Base-by-base conservation (phyloP, 2,329 filamentous ascomycete genomes). In the Curvularia verruculosa region DNA sequence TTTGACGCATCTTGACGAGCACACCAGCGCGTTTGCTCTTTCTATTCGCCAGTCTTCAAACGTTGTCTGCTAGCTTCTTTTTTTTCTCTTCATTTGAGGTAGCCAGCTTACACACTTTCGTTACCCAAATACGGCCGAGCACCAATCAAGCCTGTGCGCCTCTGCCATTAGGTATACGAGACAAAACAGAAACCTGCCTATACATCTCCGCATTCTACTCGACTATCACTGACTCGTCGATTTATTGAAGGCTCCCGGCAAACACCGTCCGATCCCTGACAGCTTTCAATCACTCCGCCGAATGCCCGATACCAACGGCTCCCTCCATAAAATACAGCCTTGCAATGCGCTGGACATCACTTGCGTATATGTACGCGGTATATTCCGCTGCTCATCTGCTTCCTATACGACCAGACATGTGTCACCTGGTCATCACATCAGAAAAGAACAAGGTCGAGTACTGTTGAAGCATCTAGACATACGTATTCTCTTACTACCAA, bases 31-130 rank as follows among this genome's bases (percentile, higher is more conserved):
- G 26, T 9, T 28, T 28, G 2, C 19, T 31, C 49, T 9, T 13
- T 21, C 26, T 29, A 49, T 21, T 34, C 29, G 10, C 36, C 40
- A 49, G 41, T 49, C 34, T 24, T 34, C 44, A 37, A 61, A 55
- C 45, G 39, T 52, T 45, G 52, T 44, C 31, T 37, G 46, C 34
- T 43, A 47, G 52, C 48, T 29, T 51, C 37, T 39, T 28, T 24
- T 56, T 59, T 46, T 56, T 47, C 34, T 59, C 45, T 56, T 47
- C 34, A 9, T 59, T 59, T 28, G 15, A 49, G 51, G 10, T 37
- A 21, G 23, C 15, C 40, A 26, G 31, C 48, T 56, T 53, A 50
- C 26, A 28, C 10, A 8, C 55, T 48, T 48, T 31, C 37, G 36
- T 39, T 48, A 45, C 36, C 45, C 48, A 15, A 24, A 43, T 49